Evolutionary conservation across 139 green algal genomes (phyloP).

Genomic region (Chlorella sp.): DNA sequence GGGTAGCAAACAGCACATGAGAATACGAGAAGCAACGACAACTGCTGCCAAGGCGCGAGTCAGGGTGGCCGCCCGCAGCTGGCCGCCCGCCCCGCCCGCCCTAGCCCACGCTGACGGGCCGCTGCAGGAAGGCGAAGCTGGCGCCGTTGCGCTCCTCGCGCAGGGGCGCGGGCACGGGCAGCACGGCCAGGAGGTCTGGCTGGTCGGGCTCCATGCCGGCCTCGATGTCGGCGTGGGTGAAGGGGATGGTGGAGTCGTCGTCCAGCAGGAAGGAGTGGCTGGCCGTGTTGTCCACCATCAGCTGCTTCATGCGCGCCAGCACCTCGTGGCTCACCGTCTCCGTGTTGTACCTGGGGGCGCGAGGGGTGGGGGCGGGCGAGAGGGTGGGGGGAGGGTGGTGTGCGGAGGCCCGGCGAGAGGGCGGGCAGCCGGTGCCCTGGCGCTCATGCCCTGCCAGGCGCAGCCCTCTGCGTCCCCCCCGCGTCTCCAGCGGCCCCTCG

Average conservation of each 20-base stretch:
- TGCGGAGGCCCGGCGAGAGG: neutral
- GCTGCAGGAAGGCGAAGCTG: no score
- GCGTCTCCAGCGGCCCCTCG: conserved; percentile 3
- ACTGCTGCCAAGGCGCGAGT: no score
- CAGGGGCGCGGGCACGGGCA: no score
- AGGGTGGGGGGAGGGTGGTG: neutral
- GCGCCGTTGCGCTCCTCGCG: no score
- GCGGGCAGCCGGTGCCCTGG: neutral
- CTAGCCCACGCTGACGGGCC: no score
- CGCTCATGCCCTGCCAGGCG: neutral
- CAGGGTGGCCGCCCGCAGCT: no score
- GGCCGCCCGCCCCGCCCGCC: no score
- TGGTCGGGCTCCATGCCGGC: conserved; percentile 63
- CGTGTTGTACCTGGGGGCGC: conserved; percentile 94
- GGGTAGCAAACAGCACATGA: no score
- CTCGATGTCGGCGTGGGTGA: conserved; percentile 75
- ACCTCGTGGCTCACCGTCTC: conserved; percentile 92
- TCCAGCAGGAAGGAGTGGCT: conserved; percentile 97
- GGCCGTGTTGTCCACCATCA: conserved; percentile 84
- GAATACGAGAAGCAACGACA: no score
- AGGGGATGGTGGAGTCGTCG: conserved; percentile 93
- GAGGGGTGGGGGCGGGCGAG: neutral
- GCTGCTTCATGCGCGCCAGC: conserved; percentile 81
- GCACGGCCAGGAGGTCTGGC: no score
- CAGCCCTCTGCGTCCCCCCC: neutral